A percentile compares a stretch with the other conserved stretches of the same genome.
Conservation (phyloP, 495 filamentous ascomycete genomes). For the Penicillium diatomitis region DNA sequence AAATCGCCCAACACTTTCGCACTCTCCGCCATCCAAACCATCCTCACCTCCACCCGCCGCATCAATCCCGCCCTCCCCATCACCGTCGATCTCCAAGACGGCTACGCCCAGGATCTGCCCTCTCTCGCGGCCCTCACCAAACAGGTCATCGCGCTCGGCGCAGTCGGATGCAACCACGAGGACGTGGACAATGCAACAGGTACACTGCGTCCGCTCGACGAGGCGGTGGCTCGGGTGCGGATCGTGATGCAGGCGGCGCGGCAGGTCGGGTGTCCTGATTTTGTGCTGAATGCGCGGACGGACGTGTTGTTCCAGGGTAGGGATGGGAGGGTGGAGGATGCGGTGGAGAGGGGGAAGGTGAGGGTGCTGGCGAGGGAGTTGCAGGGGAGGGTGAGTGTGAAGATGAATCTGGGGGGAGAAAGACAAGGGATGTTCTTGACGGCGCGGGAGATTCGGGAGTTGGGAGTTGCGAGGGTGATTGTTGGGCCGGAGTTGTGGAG, state of each 20-base stretch:
- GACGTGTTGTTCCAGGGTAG: conserved; percentile 27
- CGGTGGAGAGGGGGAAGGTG: conserved; percentile 33
- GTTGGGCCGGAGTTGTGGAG: conserved; percentile 23
- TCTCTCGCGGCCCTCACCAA: conserved; percentile 26
- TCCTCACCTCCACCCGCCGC: conserved; percentile 48
- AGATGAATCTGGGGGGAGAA: conserved; percentile 17
- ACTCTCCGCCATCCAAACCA: conserved; percentile 65
- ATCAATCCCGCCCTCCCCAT: conserved; percentile 24
- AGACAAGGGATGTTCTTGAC: conserved; percentile 9
- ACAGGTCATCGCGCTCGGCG: conserved; percentile 32
- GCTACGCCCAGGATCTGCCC: conserved; percentile 33
- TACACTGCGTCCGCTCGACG: conserved; percentile 20
- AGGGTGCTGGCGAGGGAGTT: conserved; percentile 25
- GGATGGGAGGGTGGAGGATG: conserved; percentile 26
- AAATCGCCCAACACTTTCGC: conserved; percentile 10
- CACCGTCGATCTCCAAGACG: conserved; percentile 45
- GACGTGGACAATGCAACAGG: conserved; percentile 29
- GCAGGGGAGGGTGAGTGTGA: conserved; percentile 30
- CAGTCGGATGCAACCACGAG: conserved; percentile 44
- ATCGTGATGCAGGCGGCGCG: conserved; percentile 21
- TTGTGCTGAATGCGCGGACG: conserved; percentile 41
- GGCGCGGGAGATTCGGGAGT: conserved; percentile 24
- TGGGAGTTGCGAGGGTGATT: conserved; percentile 42
- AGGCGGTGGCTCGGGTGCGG: conserved; percentile 31
- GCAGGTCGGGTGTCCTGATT: conserved; percentile 35